These are phyloP conservation scores for Quercus tomentella DNA, from an alignment of 331 rosid genomes.

Conservation along the genomic window DNA sequence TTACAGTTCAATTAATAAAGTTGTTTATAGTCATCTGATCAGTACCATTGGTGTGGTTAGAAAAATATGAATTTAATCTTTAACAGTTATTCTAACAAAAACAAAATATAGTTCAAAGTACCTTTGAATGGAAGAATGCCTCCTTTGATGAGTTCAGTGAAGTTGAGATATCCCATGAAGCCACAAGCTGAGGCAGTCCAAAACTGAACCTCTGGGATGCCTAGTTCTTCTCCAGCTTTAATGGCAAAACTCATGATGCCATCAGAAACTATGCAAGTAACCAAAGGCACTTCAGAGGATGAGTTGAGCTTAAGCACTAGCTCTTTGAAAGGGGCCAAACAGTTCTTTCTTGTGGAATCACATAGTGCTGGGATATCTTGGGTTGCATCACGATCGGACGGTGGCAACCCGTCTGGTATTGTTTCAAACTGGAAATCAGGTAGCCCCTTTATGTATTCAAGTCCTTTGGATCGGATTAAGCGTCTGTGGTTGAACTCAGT, in stretches of 20 bases:
- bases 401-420: conserved; percentile 50
- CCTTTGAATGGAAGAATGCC: conserved; percentile 47
- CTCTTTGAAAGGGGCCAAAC: conserved; percentile 44
- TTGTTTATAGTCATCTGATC: no score
- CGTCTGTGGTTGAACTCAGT: conserved; percentile 43
- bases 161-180: conserved; percentile 44
- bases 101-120: background rate
- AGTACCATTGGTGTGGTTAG: no score
- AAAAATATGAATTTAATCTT: no score
- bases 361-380: conserved; percentile 35
- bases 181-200: conserved; percentile 72
- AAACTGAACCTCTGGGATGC: conserved; percentile 26
- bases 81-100: no score
- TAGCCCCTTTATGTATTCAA: conserved; percentile 7
- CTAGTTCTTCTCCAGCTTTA: conserved; percentile 35
- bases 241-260: conserved; percentile 45
- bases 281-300: conserved; percentile 15
- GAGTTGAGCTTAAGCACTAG: conserved; percentile 32
- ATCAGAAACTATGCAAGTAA: conserved; percentile 35
- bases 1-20: no score
- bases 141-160: conserved; percentile 22
- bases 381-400: conserved; percentile 36
- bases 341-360: conserved; percentile 32
- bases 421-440: conserved; percentile 36
- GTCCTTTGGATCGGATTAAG: conserved; percentile 27